These are phyloP conservation scores for Clavispora vitiphila DNA, from an alignment of 805 yeast genomes.

Conservation along the genomic window DNA sequence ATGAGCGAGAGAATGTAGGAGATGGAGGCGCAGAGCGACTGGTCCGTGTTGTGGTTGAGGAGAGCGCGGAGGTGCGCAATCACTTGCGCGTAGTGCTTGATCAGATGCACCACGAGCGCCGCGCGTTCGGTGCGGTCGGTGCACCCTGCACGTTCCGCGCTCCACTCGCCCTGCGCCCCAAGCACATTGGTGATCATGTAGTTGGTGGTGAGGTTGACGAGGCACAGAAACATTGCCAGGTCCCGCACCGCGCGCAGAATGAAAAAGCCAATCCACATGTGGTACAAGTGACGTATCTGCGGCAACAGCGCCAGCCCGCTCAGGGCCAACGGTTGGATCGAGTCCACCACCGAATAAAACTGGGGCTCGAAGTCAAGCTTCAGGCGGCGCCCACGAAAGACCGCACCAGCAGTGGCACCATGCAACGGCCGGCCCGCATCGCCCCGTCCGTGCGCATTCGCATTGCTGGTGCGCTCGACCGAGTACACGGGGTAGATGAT, in stretches of 20 bases:
- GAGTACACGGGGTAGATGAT: slow-evolving; percentile 38
- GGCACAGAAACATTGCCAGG: slow-evolving; percentile 30
- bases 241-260: slow-evolving; percentile 20
- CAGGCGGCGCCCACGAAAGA: slow-evolving; percentile 1
- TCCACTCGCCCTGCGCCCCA: slow-evolving; percentile 8
- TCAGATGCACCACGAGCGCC: slow-evolving; percentile 25
- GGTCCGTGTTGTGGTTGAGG: slow-evolving; percentile 25
- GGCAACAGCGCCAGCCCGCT: slow-evolving; percentile 24
- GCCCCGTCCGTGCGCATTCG: no score
- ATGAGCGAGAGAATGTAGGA: slow-evolving; percentile 35
- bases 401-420: neutral
- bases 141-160: neutral
- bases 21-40: slow-evolving; percentile 28
- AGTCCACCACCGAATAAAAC: slow-evolving; percentile 3
- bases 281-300: slow-evolving; percentile 27
- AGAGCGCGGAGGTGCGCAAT: slow-evolving; percentile 28
- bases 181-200: slow-evolving; percentile 30
- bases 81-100: slow-evolving; percentile 32
- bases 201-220: slow-evolving; percentile 35
- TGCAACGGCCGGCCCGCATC: neutral
- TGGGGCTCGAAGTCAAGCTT: slow-evolving; percentile 2
- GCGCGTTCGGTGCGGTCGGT: neutral
- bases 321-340: slow-evolving; percentile 14
- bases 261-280: slow-evolving; percentile 30
- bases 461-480: no score